These are phyloP conservation scores for Cystobasidium pallidum DNA, from an alignment of 1,284 basidiomycete species.

Conservation along the genomic window DNA sequence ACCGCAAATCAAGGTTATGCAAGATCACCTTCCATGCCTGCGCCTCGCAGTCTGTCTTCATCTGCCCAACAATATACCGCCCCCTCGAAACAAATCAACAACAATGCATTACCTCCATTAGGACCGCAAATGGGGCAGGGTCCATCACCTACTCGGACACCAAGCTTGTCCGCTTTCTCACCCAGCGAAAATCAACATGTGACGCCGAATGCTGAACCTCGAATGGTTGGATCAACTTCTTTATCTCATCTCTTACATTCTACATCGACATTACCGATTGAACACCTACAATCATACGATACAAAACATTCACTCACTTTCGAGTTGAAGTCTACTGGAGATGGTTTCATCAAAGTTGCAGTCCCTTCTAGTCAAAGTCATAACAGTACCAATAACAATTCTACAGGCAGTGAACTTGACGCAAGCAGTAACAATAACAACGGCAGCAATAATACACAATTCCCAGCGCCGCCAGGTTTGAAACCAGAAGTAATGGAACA, in stretches of 20 bases:
- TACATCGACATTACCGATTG: conserved; percentile 75
- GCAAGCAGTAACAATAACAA: neutral
- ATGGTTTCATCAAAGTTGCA: conserved; percentile 82
- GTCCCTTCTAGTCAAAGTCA: conserved; percentile 30
- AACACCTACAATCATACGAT: conserved; percentile 83
- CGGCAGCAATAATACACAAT: neutral
- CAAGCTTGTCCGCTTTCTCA: conserved; percentile 40
- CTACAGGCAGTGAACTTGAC: conserved; percentile 52
- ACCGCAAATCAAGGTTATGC: neutral
- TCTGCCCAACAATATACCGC: neutral
- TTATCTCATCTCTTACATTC: conserved; percentile 86
- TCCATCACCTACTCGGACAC: conserved; percentile 31
- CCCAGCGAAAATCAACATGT: conserved; percentile 2
- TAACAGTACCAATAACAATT: conserved; percentile 51
- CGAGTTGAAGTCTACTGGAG: conserved; percentile 67
- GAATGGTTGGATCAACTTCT: conserved; percentile 71
- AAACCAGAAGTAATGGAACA: conserved; percentile 73
- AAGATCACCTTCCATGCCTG: conserved; percentile 15
- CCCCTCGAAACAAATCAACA: neutral
- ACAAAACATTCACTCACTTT: conserved; percentile 62
- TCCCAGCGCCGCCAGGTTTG: conserved; percentile 60
- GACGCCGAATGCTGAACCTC: conserved; percentile 53
- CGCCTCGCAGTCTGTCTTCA: conserved; percentile 18
- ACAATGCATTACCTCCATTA: neutral
- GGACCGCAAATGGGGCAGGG: neutral